Evolutionary conservation across 169 alveolate species (phyloP), one percentile per base, ranked within the genome.

Genomic region (Cryptosporidium tyzzeri): DNA sequence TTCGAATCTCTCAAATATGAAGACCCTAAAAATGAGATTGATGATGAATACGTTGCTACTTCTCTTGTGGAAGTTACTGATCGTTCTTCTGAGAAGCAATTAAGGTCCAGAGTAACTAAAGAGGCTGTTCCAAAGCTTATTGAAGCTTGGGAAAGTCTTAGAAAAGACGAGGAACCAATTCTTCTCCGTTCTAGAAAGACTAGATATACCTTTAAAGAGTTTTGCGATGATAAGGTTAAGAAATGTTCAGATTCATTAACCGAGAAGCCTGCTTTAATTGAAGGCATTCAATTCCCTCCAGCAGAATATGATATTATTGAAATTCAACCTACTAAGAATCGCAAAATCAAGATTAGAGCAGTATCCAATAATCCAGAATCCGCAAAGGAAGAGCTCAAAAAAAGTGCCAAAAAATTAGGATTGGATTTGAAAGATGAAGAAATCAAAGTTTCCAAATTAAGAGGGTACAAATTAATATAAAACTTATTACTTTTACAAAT

Each of bases 161-260:
- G 18, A 12, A 23, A 41, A 8, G 48, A 67, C 10, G 14, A 12
- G 6, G 44, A 58, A n/a, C 23, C 8, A 16, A 7, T 53, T 26
- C 37, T 39, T 12, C 55, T 29, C 6, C 16, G 9, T 58, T 48
- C 53, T 6, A 44, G 26, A 16, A 65, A 12, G n/a, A 29, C 21
- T 9, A 67, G 74, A 16, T 80, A 80, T 55, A 80, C 80, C 18
- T 80, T 80, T 44, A n/a, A 44, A 23, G 80, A 80, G 1, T 1
- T 80, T 53, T 80, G 89, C 33, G 62, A 65, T 26, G 89, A 80
- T 4, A 62, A 37, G 21, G 10, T 16, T 62, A 65, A 37, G 65
- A 80, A n/a, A 18, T 80, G 80, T 23, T 41, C 65, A 3, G 62
- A 59, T 6, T 31, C 35, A 18, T 44, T 21, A 23, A 31, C 9